Base-by-base conservation (phyloP, 2,329 filamentous ascomycete species). In the Emericellopsis cladophorae region DNA sequence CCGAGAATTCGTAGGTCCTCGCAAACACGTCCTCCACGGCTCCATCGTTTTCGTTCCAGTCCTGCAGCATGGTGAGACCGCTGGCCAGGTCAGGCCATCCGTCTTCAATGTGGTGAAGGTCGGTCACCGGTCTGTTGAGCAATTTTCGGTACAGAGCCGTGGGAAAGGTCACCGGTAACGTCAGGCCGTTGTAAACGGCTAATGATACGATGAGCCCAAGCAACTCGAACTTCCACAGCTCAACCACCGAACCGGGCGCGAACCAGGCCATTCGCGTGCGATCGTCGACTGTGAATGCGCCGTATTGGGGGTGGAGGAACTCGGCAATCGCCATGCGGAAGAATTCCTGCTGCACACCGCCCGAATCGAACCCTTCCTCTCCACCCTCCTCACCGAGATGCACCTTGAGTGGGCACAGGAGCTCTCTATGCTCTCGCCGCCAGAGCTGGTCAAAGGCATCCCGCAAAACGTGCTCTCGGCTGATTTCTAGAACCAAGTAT, bases 281-380 rank as follows among this genome's bases (percentile, higher is more conserved):
- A 1, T 74, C 61, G 50, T 96, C 88, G 26, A 86, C 73, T 0
- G 79, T 82, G 56, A 96, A 96, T 41, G 84, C 77, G 2, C 83
- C 88, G 52, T 84, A 86, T 35, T 79, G 72, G 5, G 86, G 82
- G 50, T 86, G 72, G 36, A 96, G 71, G 4, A 84, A 84, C 53
- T 94, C 81, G 1, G 77, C 76, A 49, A 95, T 79, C 15, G 85
- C 79, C 23, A 95, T 63, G 14, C 87, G 79, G 63, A 98, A 96
- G 56, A 95, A 96, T 48, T 98, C 92, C 56, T 95, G 89, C 51
- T 95, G 90, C 1, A 98, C 89, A 46, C 92, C 92, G 35, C 92
- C 92, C 38, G 90, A 87, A 57, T 98, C 92, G 29, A 93, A 77
- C 0, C 92, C 92, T 56, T 93, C 81, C 58, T 96, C 92, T 24